Conservation (phyloP, 495 filamentous ascomycete genomes). For the Talaromyces nanjingensis region DNA sequence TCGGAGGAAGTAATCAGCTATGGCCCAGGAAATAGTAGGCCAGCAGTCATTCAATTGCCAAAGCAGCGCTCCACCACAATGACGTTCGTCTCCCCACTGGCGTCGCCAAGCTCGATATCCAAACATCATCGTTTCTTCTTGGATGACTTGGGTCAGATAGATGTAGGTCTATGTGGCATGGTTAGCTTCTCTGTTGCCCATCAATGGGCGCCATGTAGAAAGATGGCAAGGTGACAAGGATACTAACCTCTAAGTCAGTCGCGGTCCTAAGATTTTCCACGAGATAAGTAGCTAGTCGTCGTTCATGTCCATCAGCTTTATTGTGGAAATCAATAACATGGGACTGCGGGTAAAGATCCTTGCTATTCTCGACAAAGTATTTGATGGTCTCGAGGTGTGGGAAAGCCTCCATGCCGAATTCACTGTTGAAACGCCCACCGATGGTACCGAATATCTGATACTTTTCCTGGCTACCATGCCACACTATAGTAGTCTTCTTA, state of each 20-base stretch:
- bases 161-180: constrained; percentile 55
- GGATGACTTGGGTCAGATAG: constrained; percentile 86
- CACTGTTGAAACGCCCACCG: constrained; percentile 84
- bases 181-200: not conserved
- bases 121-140: constrained; percentile 80
- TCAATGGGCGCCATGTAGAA: not conserved
- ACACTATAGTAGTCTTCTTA: constrained; percentile 44
- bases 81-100: constrained; percentile 75
- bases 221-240: not conserved
- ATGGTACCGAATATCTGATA: constrained; percentile 88
- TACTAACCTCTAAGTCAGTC: constrained; percentile 45
- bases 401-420: constrained; percentile 95
- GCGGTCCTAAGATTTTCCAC: constrained; percentile 73
- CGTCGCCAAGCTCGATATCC: constrained; percentile 91
- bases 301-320: constrained; percentile 87
- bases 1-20: constrained; percentile 79
- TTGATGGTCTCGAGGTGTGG: constrained; percentile 78
- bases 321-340: constrained; percentile 95
- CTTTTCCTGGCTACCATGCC: constrained; percentile 88
- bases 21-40: constrained; percentile 84
- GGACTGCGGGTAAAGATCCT: constrained; percentile 79
- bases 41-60: constrained; percentile 99
- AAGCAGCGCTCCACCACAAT: constrained; percentile 81
- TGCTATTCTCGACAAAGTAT: constrained; percentile 61
- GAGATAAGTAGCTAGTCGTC: constrained; percentile 80